Evolutionary conservation across 768 basidiomycete genomes (phyloP).

Genomic region (Mycena kentingensis): DNA sequence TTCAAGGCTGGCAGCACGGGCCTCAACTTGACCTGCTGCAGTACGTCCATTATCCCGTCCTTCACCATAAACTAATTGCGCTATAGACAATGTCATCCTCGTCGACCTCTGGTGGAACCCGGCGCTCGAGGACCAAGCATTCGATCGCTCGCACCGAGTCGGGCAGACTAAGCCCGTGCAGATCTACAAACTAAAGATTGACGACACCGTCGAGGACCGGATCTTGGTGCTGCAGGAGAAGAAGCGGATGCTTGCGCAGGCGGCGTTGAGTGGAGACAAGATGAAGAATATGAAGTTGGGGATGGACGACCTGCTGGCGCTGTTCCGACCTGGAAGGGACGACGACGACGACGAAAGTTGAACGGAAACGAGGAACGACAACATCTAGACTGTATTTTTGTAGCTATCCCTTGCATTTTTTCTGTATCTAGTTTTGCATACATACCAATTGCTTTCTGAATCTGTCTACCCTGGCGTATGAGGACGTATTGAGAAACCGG

Average conservation of each 20-base stretch:
- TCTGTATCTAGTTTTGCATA: too few species aligned
- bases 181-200: conserved; percentile 88
- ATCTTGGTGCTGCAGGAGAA: conserved; percentile 89
- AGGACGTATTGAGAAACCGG: too few species aligned
- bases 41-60: conserved; percentile 12
- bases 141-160: conserved; percentile 87
- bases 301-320: conserved; percentile 80
- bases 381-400: too few species aligned
- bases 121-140: conserved; percentile 91
- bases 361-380: too few species aligned
- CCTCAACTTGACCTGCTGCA: conserved; percentile 31
- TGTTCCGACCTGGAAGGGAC: conserved; percentile 69
- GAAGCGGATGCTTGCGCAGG: conserved; percentile 82
- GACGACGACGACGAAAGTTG: conserved; percentile 49
- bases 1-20: conserved; percentile 97
- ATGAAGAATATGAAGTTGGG: conserved; percentile 82
- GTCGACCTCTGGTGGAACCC: conserved; percentile 97
- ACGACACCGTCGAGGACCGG: conserved; percentile 84
- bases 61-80: background rate
- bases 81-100: conserved; percentile 78
- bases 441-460: too few species aligned
- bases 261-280: conserved; percentile 87
- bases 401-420: too few species aligned
- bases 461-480: too few species aligned
- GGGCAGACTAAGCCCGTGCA: conserved; percentile 87